Base-by-base conservation (phyloP, 2,329 filamentous ascomycete genomes). In the Arthroderma sp. region DNA sequence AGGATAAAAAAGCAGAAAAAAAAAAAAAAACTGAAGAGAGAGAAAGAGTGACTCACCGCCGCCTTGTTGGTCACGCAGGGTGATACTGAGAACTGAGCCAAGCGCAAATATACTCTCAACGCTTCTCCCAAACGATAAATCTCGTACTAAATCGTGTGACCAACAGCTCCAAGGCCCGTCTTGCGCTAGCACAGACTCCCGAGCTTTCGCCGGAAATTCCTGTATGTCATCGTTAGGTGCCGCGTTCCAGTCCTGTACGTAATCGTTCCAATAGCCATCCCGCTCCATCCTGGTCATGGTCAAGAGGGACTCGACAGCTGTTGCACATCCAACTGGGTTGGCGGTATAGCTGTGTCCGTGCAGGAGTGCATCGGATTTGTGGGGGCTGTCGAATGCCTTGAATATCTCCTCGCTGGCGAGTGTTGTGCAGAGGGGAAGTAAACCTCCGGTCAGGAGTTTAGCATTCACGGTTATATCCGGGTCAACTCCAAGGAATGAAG, bases 341-440 rank as follows among this genome's bases (percentile, higher is more conserved):
- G 85, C 85, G 0, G 85, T 93, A 62, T 93, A 93, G 59, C 83
- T 89, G 58, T 93, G 85, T 0, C 85, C 85, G 53, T 93, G 86
- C 3, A 93, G 67, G 4, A 93, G 63, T 0, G 85, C 85, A 52
- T 89, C 83, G 0, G 75, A 78, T 64, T 91, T 93, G 40, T 85
- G 78, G 1, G 75, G 68, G 43, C 80, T 80, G 8, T 75, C 66
- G 56, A 93, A 93, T 0, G 77, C 75, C 1, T 76, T 57, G 60
- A 87, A 91, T 38, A 93, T 80, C 47, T 71, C 72, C 47, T 86
- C 70, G 32, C 81, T 86, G 0, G 85, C 83, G 3, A 84, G 65
- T 0, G 86, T 94, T 0, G 80, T 74, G 54, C 81, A 85, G 0
- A 94, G 74, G 0, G 85, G 86, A 0, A 93, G 65, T 0, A 91